Conservation (phyloP, 148 eudicot genomes). For the Vaccinium macrocarpon region DNA sequence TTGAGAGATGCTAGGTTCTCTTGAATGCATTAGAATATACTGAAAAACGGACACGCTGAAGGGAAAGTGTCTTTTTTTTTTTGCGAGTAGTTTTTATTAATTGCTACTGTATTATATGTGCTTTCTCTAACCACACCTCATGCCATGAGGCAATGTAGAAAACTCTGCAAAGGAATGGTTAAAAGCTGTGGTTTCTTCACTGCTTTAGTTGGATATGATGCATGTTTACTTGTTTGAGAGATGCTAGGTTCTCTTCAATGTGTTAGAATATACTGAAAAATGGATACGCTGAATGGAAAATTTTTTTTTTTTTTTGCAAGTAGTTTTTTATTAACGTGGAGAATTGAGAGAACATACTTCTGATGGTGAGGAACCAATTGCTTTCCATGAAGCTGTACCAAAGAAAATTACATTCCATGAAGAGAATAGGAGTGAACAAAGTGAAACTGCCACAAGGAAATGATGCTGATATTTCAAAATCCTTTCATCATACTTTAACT, state of each 20-base stretch:
- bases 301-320: background rate
- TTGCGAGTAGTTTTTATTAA: background rate
- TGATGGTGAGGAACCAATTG: background rate
- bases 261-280: background rate
- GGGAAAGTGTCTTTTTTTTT: background rate
- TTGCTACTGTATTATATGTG: background rate
- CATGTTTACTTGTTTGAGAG: background rate
- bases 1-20: background rate
- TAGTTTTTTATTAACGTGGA: background rate
- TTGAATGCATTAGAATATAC: background rate
- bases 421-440: background rate
- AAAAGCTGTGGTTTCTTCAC: background rate
- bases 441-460: background rate
- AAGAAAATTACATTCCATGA: background rate
- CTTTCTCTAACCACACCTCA: background rate
- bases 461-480: background rate
- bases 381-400: background rate
- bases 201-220: background rate
- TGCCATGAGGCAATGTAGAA: background rate
- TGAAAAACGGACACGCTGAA: background rate
- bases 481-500: slow-evolving; percentile 1
- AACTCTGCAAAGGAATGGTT: background rate
- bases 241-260: background rate
- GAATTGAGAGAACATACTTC: background rate
- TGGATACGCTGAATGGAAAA: background rate